Base-by-base conservation (phyloP, 805 yeast species). In the Suhomyces sp. region DNA sequence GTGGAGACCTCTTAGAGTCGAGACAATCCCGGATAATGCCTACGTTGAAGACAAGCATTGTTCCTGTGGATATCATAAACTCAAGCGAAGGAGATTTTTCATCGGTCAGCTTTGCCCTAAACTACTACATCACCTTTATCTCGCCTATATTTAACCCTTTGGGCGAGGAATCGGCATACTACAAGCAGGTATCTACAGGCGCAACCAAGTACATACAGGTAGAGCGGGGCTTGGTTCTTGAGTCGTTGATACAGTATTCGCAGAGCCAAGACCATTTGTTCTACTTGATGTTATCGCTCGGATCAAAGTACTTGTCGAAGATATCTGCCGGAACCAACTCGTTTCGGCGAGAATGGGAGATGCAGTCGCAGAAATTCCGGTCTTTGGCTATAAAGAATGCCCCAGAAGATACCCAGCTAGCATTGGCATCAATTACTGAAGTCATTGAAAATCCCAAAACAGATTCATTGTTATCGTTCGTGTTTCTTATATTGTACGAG, bases 131-230 rank as follows among this genome's bases (percentile, higher is more conserved):
- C 13, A 57, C 58, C 22, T 65, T 60, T 45, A 59, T 67, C 24
- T 60, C 67, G 2, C 71, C 71, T 1, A 65, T 66, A n/a, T 57
- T 66, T 40, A 63, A 65, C 48, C 71, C 71, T n/a, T 54, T 66
- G 19, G 66, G 65, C 3, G 48, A 49, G 29, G 48, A 48, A 17
- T 48, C 53, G 29, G 40, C 35, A 3, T 57, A 46, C 46, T 49
- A 42, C 29, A 55, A 45, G 46, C 60, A 51, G 26, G 45, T 47
- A 12, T 47, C 31, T 24, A 40, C 35, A 19, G 54, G 44, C 17
- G 52, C n/a, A 33, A 50, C 40, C 45, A 49, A 46, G 42, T 48
- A 54, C 26, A 55, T 66, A 4, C 52, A 54, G 19, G 56, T 67
- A 17, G 69, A 67, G 48, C 60, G 52, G 19, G 70, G 71, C 13